These are phyloP conservation scores for Colletotrichum brevisporum DNA, from an alignment of 2,329 filamentous ascomycete genomes.

Conservation along the genomic window DNA sequence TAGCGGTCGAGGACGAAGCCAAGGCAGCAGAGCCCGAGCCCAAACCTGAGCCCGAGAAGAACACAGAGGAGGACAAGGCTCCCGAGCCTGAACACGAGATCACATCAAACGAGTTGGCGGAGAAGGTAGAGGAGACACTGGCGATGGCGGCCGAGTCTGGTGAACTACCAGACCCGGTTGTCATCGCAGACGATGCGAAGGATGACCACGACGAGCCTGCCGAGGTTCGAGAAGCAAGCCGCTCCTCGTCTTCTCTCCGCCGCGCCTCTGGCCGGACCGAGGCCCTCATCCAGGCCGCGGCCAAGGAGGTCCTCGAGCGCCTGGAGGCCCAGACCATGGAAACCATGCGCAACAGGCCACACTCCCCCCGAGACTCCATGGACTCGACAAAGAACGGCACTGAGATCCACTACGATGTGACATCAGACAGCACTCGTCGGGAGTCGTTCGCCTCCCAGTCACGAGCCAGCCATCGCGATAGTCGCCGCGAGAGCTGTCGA, in stretches of 20 bases:
- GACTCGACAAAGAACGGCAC: conserved; percentile 47
- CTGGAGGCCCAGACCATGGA: conserved; percentile 55
- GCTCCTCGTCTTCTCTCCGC: conserved; percentile 46
- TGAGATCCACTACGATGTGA: conserved; percentile 47
- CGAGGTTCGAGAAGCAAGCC: conserved; percentile 24
- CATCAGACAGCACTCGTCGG: conserved; percentile 42
- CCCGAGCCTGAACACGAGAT: conserved; percentile 8
- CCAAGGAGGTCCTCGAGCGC: conserved; percentile 64
- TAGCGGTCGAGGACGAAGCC: not conserved
- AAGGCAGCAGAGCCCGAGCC: conserved; percentile 10
- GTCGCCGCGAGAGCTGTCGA: conserved; percentile 9
- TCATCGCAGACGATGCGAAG: conserved; percentile 5
- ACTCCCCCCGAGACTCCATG: conserved; percentile 23
- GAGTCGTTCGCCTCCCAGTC: conserved; percentile 33
- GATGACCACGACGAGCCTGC: conserved; percentile 2
- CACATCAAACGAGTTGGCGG: conserved; percentile 1
- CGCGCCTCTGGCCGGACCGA: conserved; percentile 63
- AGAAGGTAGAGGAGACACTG: conserved; percentile 14
- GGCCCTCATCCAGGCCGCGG: conserved; percentile 67
- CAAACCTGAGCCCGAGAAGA: conserved; percentile 1
- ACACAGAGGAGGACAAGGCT: not conserved
- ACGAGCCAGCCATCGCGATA: conserved; percentile 13
- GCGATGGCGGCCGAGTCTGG: conserved; percentile 5
- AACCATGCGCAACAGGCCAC: conserved; percentile 45
- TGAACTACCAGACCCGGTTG: not conserved